These are phyloP conservation scores for Clarkia xantiana DNA, from an alignment of 345 rosid species.

Conservation along the genomic window DNA sequence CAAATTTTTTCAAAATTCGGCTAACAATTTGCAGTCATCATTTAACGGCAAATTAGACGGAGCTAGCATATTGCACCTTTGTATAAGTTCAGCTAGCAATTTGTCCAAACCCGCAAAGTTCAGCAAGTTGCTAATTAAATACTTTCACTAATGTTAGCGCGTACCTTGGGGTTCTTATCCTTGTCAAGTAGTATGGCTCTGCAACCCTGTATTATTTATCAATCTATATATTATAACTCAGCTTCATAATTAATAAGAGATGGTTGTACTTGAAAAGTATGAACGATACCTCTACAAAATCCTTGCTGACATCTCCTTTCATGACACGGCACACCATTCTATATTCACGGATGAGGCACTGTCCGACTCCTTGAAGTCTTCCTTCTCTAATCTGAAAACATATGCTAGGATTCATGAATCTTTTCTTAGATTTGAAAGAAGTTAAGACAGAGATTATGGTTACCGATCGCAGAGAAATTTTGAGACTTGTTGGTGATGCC, in stretches of 20 bases:
- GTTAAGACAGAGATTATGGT: background rate
- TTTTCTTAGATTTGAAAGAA: background rate
- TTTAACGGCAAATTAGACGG: too few relatives aligned
- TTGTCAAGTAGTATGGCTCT: conserved; percentile 80
- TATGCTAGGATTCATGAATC: background rate
- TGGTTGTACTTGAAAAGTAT: conserved; percentile 1
- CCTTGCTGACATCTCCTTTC: conserved; percentile 72
- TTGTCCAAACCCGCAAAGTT: too few relatives aligned
- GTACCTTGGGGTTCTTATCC: conserved; percentile 75
- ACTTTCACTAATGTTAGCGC: too few relatives aligned
- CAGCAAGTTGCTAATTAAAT: too few relatives aligned
- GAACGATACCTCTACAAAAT: conserved; percentile 61
- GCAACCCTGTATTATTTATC: conserved; percentile 52
- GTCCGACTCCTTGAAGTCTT: conserved; percentile 70
- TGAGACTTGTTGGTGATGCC: conserved; percentile 87
- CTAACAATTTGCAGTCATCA: background rate
- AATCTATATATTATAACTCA: background rate
- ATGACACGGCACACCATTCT: conserved; percentile 79
- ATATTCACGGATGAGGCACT: conserved; percentile 65
- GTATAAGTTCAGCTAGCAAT: too few relatives aligned
- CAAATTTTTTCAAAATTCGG: too few relatives aligned
- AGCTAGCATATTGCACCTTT: too few relatives aligned
- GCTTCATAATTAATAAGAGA: conserved; percentile 1
- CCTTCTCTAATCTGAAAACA: conserved; percentile 73
- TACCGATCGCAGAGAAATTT: conserved; percentile 72